phyloP scores from a whole-genome alignment of 176 grass and related monocot species.

The Thalia dealbata region DNA sequence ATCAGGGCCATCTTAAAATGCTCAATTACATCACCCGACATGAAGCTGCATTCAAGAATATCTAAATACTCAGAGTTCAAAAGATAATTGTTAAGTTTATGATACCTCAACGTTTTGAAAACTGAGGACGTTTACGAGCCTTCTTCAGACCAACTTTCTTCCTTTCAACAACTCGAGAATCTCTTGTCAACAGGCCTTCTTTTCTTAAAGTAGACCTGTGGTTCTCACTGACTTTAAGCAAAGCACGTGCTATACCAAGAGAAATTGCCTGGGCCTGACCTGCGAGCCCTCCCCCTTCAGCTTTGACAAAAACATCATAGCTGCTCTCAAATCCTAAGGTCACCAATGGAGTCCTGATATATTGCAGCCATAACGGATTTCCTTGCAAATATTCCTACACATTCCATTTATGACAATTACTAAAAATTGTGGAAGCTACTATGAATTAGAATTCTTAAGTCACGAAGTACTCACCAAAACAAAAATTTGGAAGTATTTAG shows the following conservation, averaged over 20 bases:
- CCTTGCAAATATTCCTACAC: slow-evolving; percentile 76
- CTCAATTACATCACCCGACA: neutral
- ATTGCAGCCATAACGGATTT: slow-evolving; percentile 75
- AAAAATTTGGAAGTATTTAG: neutral
- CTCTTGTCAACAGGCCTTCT: slow-evolving; percentile 80
- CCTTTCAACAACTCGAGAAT: slow-evolving; percentile 89
- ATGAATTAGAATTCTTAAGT: too few relatives aligned
- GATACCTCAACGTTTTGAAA: slow-evolving; percentile 66
- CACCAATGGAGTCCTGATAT: slow-evolving; percentile 54
- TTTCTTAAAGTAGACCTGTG: slow-evolving; percentile 47
- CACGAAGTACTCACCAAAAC: neutral
- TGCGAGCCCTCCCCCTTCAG: slow-evolving; percentile 77
- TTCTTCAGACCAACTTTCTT: slow-evolving; percentile 95
- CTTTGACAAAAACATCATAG: slow-evolving; percentile 89
- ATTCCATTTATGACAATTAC: neutral
- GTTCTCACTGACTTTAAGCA: slow-evolving; percentile 73
- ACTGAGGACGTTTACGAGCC: slow-evolving; percentile 85
- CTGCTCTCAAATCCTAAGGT: slow-evolving; percentile 69
- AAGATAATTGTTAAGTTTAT: neutral
- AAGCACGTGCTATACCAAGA: slow-evolving; percentile 75
- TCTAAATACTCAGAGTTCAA: neutral
- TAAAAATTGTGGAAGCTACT: neutral
- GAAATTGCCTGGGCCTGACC: slow-evolving; percentile 85
- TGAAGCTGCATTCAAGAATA: neutral
- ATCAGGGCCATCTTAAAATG: neutral